A percentile compares a stretch with the other conserved stretches of the same genome.
phyloP scores from a whole-genome alignment of 768 basidiomycete species.

The Boletus patriciae region DNA sequence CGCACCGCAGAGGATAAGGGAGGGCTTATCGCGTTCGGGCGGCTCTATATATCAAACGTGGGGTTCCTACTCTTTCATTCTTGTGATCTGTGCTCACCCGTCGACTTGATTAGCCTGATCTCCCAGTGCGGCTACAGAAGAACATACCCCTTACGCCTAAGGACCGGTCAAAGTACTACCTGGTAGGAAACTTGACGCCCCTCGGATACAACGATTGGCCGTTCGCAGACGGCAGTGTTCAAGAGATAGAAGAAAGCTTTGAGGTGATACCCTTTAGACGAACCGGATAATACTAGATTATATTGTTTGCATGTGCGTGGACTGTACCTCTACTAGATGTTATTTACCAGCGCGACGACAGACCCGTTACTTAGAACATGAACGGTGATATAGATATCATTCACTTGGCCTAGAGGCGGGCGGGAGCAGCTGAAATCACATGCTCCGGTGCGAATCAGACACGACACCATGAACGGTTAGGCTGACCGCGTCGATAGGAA shows the following conservation, averaged over 20 bases:
- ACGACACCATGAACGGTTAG: too few species aligned
- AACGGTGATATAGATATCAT: background rate
- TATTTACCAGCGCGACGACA: background rate
- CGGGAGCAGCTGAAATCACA: too few species aligned
- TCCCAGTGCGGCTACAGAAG: constrained; percentile 8
- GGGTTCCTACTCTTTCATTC: background rate
- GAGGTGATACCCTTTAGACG: background rate
- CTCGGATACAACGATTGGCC: constrained; percentile 1
- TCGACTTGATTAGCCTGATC: constrained; percentile 27
- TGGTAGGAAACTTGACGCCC: constrained; percentile 21
- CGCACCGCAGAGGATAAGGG: background rate
- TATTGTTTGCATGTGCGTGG: too few species aligned
- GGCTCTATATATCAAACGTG: constrained; percentile 5
- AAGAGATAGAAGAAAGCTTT: background rate
- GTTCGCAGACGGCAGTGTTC: constrained; percentile 13
- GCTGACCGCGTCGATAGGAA: too few species aligned
- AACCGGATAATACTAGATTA: too few species aligned
- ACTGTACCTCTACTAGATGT: too few species aligned
- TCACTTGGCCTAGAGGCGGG: too few species aligned
- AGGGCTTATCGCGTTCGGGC: background rate
- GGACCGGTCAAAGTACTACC: constrained; percentile 27
- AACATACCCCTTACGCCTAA: constrained; percentile 17
- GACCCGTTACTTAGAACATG: background rate
- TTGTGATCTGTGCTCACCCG: background rate
- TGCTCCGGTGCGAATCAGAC: too few species aligned